Conservation (phyloP, 208 protist species). For the Trypanosoma caninum region DNA sequence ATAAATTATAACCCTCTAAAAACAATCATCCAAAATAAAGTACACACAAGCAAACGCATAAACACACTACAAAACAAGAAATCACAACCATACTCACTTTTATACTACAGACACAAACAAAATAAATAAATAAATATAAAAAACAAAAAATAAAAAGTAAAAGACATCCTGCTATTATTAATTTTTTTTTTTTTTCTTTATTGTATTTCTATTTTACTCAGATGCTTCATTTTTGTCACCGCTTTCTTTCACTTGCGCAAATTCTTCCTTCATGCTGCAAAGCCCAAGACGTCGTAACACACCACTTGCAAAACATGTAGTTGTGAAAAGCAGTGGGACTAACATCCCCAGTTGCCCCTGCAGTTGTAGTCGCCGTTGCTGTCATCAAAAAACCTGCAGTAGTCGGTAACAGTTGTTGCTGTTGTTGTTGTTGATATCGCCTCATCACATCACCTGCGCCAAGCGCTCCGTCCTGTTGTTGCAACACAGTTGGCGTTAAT, state of each 20-base stretch:
- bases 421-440: background rate
- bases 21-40: no score
- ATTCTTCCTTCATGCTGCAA: conserved; percentile 17
- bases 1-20: no score
- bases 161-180: background rate
- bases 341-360: conserved; percentile 4
- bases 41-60: background rate
- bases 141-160: background rate
- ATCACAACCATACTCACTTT: background rate
- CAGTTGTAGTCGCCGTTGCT: background rate
- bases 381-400: no score
- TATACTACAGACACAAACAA: background rate
- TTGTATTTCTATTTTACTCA: background rate
- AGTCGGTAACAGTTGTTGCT: no score
- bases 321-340: conserved; percentile 34
- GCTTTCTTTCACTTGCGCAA: background rate
- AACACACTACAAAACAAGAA: background rate
- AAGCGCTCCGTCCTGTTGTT: background rate
- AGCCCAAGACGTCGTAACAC: conserved; percentile 26
- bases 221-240: background rate
- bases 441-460: background rate
- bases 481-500: background rate
- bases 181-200: conserved; percentile 5
- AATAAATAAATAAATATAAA: background rate
- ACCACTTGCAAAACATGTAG: conserved; percentile 38